These are phyloP conservation scores for Tripidium arundinaceum DNA, from an alignment of 202 grass and related monocot genomes.

Conservation along the genomic window DNA sequence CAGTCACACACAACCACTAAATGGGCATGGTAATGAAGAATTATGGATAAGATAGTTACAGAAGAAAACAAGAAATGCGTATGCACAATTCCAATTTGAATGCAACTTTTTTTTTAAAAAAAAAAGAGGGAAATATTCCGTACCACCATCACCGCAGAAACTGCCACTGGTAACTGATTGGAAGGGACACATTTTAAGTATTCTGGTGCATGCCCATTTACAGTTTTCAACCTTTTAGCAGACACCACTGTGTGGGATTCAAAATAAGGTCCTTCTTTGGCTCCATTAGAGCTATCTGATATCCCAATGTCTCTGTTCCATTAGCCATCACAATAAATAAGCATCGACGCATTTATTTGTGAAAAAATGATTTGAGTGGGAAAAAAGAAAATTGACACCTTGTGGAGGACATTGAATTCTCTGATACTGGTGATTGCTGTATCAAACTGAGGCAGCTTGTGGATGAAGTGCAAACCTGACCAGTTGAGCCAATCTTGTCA, in stretches of 20 bases:
- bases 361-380: not conserved
- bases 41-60: not conserved
- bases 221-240: constrained; percentile 42
- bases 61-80: not conserved
- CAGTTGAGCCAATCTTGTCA: constrained; percentile 18
- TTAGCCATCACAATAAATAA: not conserved
- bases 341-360: not conserved
- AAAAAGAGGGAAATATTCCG: not conserved
- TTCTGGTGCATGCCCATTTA: not conserved
- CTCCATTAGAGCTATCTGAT: not conserved
- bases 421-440: constrained; percentile 12
- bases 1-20: not conserved
- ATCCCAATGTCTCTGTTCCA: not conserved
- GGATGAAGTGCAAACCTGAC: not conserved
- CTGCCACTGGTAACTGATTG: constrained; percentile 6
- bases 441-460: not conserved
- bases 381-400: constrained; percentile 14
- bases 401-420: not conserved
- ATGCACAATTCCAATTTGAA: not conserved
- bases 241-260: constrained; percentile 11
- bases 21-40: not conserved
- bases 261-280: constrained; percentile 13
- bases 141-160: constrained; percentile 12
- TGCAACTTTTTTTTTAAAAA: not conserved
- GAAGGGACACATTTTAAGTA: constrained; percentile 6